Base-by-base conservation (phyloP, 2,329 filamentous ascomycete genomes). In the Trichoderma brevicompactum region DNA sequence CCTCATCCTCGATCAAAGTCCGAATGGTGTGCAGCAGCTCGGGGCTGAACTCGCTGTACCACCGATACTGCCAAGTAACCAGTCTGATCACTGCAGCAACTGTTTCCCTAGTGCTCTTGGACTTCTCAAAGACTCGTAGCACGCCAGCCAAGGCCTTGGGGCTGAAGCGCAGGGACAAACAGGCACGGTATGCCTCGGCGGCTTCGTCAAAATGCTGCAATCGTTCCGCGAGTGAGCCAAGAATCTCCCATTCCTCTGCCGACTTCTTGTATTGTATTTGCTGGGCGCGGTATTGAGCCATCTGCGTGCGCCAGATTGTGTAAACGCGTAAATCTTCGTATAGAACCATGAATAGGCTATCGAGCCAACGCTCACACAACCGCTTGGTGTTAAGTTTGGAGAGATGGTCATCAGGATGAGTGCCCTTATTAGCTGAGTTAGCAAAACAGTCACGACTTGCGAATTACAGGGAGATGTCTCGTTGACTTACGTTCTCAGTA, bases 31-130 rank as follows among this genome's bases (percentile, higher is more conserved):
- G 92, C 62, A 99, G 85, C 49, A 99, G 85, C 69, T 94, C 89
- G 0, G 95, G 95, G 17, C 94, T 97, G 80, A 99, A 99, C 85
- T 99, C 95, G 65, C 94, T 97, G 81, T 99, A 99, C 95, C 95
- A 99, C 71, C 95, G 86, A 79, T 97, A 99, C 80, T 99, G 95
- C 95, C 95, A 99, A 12, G 94, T 95, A 40, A 98, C 92, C 48
- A 99, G 82, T 60, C 93, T 85, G 70, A 99, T 97, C 66, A 97
- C 83, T n/a, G 92, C 89, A 34, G 89, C 90, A 7, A 98, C 85
- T 65, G 89, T 92, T 67, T 93, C 91, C 67, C 92, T 83, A 3
- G 92, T 93, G 78, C 92, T 92, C 73, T 90, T 91, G 66, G 85
- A 84, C 74, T 87, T 87, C 78, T 96, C 91, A 71, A 93, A 92